phyloP scores from a whole-genome alignment of 1,284 basidiomycete genomes.

The Malassezia equina region DNA sequence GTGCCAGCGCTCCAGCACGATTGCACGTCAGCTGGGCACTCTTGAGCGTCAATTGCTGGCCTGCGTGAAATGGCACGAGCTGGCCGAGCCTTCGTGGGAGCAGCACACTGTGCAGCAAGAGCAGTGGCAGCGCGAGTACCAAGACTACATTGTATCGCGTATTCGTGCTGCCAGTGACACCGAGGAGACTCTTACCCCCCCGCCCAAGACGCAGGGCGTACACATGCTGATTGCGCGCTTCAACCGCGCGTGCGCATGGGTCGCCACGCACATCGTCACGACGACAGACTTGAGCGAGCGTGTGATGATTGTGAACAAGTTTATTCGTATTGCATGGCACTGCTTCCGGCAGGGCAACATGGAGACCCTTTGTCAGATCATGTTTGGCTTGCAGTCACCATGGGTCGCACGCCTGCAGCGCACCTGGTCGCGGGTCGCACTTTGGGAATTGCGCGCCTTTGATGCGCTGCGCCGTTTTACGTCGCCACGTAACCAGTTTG shows the following conservation, averaged over 20 bases:
- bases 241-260: slow-evolving; percentile 73
- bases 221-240: slow-evolving; percentile 69
- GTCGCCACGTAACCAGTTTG: slow-evolving; percentile 62
- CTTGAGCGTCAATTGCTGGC: slow-evolving; percentile 9
- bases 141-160: slow-evolving; percentile 12
- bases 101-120: slow-evolving; percentile 13
- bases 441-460: slow-evolving; percentile 67
- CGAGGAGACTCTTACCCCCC: background rate
- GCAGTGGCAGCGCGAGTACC: slow-evolving; percentile 17
- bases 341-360: slow-evolving; percentile 71
- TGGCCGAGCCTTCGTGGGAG: slow-evolving; percentile 12
- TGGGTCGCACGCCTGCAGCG: slow-evolving; percentile 64
- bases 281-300: slow-evolving; percentile 54
- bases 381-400: slow-evolving; percentile 64
- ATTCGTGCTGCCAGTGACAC: background rate
- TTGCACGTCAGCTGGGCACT: slow-evolving; percentile 11
- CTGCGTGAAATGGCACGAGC: slow-evolving; percentile 5
- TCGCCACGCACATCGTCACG: slow-evolving; percentile 61
- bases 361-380: slow-evolving; percentile 67
- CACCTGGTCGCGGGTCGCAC: slow-evolving; percentile 60
- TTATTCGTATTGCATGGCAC: slow-evolving; percentile 82
- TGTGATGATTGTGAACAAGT: slow-evolving; percentile 61
- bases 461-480: slow-evolving; percentile 65
- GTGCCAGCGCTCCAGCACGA: slow-evolving; percentile 7
- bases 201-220: slow-evolving; percentile 16